Evolutionary conservation across 371 early-diverging fungal genomes (phyloP), one percentile per base, ranked within the genome.

Genomic region (Zychaea mexicana): DNA sequence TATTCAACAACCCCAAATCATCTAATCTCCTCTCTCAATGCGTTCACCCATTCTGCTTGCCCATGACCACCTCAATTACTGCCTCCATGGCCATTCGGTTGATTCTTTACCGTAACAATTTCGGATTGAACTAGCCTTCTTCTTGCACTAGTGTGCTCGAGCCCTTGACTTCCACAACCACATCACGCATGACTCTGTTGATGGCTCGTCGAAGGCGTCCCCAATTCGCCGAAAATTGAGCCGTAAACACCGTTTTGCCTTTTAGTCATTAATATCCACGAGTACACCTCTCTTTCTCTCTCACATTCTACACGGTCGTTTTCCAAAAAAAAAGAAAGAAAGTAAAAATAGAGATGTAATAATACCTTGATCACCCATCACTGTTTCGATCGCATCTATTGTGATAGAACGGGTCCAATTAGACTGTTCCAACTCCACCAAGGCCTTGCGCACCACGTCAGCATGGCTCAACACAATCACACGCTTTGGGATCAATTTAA

Each of bases 171-270:
- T 55, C 22, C 12, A 58, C 45, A 8, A 17, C 22, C 17, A 27
- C 12, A 15, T 60, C 52, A 21, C 67, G 64, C 10, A 77, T 49
- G 8, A 68, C 73, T 12, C 53, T 52, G 45, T 65, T 42, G 13
- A 76, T 68, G 9, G 70, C 69, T 36, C 74, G 69, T 32, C 81
- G 69, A 6, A 81, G 52, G 21, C 76, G 64, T 17, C 62, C 26
- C 81, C 81, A 81, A 27, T 73, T 72, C 9, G 59, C 28, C 1
- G 64, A 52, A 60, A 81, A 81, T 3, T 70, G 61, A 15, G 74
- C 69, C 2, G 78, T 32, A 60, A 68, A 77, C 3, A 81, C 71
- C 0, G 78, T 74, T 52, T 76, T 73, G 58, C 68, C 73, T 62
- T n/a, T n/a, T n/a, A n/a, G n/a, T n/a, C n/a, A n/a, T n/a, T n/a